Evolutionary conservation across 352 stramenopile species (phyloP).

Genomic region (Pythium myriotylum): DNA sequence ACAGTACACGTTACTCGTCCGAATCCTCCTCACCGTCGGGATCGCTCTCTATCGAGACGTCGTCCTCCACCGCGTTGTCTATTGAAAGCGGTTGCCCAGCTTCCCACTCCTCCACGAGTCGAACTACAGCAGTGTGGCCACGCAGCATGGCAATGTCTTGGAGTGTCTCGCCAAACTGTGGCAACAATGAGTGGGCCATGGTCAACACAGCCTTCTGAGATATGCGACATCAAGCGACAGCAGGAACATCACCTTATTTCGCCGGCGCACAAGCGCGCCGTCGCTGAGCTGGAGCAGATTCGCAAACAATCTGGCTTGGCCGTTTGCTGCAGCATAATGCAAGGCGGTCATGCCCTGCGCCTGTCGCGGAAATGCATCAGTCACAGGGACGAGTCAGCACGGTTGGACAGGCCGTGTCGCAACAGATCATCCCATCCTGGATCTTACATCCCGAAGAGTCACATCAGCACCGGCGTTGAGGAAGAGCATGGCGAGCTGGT

Average conservation of each 20-base stretch:
- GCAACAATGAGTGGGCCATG: background rate
- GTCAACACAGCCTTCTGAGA: background rate
- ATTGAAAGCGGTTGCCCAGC: constrained; percentile 14
- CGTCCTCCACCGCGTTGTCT: background rate
- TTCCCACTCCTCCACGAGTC: constrained; percentile 28
- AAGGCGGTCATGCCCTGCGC: constrained; percentile 71
- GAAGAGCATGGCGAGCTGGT: constrained; percentile 76
- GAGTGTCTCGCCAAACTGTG: constrained; percentile 57
- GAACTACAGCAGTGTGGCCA: constrained; percentile 12
- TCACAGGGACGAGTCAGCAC: background rate
- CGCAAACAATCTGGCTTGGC: constrained; percentile 60
- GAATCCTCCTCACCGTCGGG: background rate
- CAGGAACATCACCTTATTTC: constrained; percentile 46
- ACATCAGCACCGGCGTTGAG: constrained; percentile 66
- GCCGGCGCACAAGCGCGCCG: constrained; percentile 50
- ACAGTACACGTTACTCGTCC: constrained; percentile 1
- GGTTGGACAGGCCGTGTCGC: background rate
- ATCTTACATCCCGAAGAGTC: constrained; percentile 61
- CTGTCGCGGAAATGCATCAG: constrained; percentile 27
- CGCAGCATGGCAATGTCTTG: constrained; percentile 51
- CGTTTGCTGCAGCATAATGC: constrained; percentile 63
- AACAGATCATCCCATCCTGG: background rate
- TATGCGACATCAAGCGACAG: background rate
- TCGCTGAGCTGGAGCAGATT: constrained; percentile 73
- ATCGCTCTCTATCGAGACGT: background rate